Base-by-base conservation (phyloP, 805 yeast genomes). In the Metschnikowia matae region DNA sequence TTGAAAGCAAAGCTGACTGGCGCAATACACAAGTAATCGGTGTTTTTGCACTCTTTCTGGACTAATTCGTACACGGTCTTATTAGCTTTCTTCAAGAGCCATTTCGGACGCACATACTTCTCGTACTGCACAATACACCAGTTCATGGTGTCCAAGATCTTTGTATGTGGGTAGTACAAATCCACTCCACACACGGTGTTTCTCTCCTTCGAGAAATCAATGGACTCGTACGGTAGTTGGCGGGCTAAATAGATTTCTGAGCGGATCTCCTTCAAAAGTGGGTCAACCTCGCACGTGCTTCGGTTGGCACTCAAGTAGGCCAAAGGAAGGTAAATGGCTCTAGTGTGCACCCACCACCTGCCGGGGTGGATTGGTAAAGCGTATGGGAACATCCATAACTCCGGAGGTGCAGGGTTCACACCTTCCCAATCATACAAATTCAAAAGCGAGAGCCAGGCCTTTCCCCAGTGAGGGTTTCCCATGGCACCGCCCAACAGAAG, bases 311-410 rank as follows among this genome's bases (percentile, higher is more conserved):
- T 81, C 7, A 94, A 64, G 64, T 92, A 94, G 15, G 97, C 92
- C 60, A 92, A 71, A 0, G 98, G 91, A 33, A 87, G 66, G 61
- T 91, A 94, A 20, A 94, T 88, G 0, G 94, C 96, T 50, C 99
- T 75, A 0, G 97, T 91, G 62, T 94, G 99, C 20, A 92, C 97
- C 99, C 99, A 94, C 99, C 98, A 94, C 63, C 88, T 80, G 34
- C 91, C 95, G 1, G 99, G 99, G 62, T 94, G 98, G 38, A 90
- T 74, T 0, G 96, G 96, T 1, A 85, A 61, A 44, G 75, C 63
- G 54, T 89, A 87, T 1, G 99, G 99, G 39, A 92, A 67, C 51
- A 85, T 67, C 94, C 96, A 94, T 44, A 90, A 69, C 63, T 94
- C 99, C 1, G 97, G 92, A 2, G 99, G 99, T 1, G 97, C 96